These are phyloP conservation scores for Neostapfia colusana DNA, from an alignment of 176 grass and related monocot species.

Conservation along the genomic window DNA sequence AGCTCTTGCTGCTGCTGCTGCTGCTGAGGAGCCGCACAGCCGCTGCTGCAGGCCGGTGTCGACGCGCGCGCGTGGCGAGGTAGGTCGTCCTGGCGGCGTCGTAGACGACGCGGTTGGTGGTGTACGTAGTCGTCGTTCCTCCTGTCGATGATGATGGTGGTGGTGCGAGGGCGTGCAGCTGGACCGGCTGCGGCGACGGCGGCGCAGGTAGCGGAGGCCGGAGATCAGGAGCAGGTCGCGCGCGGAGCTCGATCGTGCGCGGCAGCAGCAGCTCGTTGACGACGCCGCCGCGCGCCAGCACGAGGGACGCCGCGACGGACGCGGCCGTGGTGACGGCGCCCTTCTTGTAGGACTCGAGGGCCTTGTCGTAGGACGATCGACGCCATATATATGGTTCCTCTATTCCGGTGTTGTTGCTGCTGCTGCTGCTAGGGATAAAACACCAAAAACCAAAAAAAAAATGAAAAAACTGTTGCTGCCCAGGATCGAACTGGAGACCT, in stretches of 20 bases:
- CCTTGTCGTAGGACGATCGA: slow-evolving; percentile 49
- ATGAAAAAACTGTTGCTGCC: too few relatives aligned
- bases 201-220: slow-evolving; percentile 30
- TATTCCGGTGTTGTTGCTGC: too few relatives aligned
- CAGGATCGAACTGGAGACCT: too few relatives aligned
- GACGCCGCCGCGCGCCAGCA: slow-evolving; percentile 42
- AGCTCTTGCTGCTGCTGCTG: slow-evolving; percentile 1
- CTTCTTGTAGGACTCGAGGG: slow-evolving; percentile 48
- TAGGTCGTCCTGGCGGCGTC: slow-evolving; percentile 49
- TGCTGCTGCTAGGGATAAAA: too few relatives aligned
- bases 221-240: slow-evolving; percentile 33
- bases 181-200: too few relatives aligned
- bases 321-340: slow-evolving; percentile 39
- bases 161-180: slow-evolving; percentile 28
- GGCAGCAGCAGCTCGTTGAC: slow-evolving; percentile 48
- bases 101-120: slow-evolving; percentile 45
- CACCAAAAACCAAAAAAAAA: too few relatives aligned
- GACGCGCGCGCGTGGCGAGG: slow-evolving; percentile 48
- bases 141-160: slow-evolving; percentile 61
- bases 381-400: slow-evolving; percentile 44
- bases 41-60: slow-evolving; percentile 39
- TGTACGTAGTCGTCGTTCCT: slow-evolving; percentile 51
- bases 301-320: slow-evolving; percentile 44
- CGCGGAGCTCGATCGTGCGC: slow-evolving; percentile 45
- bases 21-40: too few relatives aligned